These are phyloP conservation scores for Clohesyomyces aquaticus DNA, from an alignment of 495 filamentous ascomycete species.

Conservation along the genomic window DNA sequence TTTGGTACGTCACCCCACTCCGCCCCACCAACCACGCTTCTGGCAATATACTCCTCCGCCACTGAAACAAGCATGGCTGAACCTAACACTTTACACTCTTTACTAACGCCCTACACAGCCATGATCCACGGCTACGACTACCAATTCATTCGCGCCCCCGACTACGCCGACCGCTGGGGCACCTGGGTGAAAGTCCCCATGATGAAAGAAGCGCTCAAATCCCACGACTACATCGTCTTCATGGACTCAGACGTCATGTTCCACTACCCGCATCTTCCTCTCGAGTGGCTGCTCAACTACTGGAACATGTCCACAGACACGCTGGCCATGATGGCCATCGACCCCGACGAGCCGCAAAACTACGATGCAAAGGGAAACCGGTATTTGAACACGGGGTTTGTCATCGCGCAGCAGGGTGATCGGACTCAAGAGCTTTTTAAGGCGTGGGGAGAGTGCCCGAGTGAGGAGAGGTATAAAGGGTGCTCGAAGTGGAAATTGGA, in stretches of 20 bases:
- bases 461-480: slow-evolving; percentile 40
- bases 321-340: slow-evolving; percentile 52
- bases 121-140: slow-evolving; percentile 60
- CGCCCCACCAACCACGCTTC: no score
- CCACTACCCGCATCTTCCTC: slow-evolving; percentile 53
- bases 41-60: no score
- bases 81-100: no score
- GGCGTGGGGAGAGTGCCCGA: slow-evolving; percentile 48
- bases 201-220: slow-evolving; percentile 51
- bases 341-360: slow-evolving; percentile 41
- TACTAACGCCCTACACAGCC: no score
- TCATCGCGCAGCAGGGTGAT: slow-evolving; percentile 48
- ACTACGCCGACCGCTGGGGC: slow-evolving; percentile 45
- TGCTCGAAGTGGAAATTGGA: slow-evolving; percentile 45
- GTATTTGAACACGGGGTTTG: slow-evolving; percentile 51
- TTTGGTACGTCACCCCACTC: slow-evolving; percentile 24
- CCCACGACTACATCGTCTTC: slow-evolving; percentile 57
- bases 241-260: slow-evolving; percentile 57
- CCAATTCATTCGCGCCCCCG: slow-evolving; percentile 51
- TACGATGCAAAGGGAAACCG: slow-evolving; percentile 43
- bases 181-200: slow-evolving; percentile 58
- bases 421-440: slow-evolving; percentile 48
- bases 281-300: slow-evolving; percentile 61
- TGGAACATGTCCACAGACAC: slow-evolving; percentile 53
- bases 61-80: no score